Conservation (phyloP, 2,329 filamentous ascomycete species). For the Chrysoporthe deuterocubensis region DNA sequence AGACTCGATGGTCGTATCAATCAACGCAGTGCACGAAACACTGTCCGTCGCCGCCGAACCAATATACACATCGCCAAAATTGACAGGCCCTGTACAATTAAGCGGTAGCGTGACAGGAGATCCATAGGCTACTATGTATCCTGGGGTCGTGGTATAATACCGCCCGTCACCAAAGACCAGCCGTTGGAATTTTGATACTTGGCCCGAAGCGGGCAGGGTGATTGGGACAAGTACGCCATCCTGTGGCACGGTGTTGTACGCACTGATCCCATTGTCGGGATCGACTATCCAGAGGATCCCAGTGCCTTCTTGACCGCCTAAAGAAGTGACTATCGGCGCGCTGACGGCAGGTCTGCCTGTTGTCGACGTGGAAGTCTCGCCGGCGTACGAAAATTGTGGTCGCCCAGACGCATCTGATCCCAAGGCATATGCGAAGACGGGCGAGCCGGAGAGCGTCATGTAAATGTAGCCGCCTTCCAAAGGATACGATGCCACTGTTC, state of each 20-base stretch:
- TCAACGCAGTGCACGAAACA: conserved; percentile 39
- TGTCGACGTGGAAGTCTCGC: conserved; percentile 33
- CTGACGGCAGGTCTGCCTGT: conserved; percentile 39
- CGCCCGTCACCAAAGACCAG: conserved; percentile 47
- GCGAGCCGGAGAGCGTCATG: conserved; percentile 43
- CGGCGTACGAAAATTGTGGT: conserved; percentile 41
- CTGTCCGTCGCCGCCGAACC: conserved; percentile 37
- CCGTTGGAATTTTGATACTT: conserved; percentile 44
- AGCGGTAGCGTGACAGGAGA: conserved; percentile 47
- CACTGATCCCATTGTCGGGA: conserved; percentile 42
- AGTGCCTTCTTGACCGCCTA: conserved; percentile 41
- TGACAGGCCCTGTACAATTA: conserved; percentile 44
- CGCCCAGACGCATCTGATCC: conserved; percentile 36
- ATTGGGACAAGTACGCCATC: conserved; percentile 42
- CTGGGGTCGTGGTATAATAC: conserved; percentile 42
- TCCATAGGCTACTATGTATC: conserved; percentile 41
- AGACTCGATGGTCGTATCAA: conserved; percentile 8
- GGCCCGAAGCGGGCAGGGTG: conserved; percentile 41
- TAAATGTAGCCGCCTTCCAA: conserved; percentile 54
- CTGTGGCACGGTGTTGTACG: conserved; percentile 44
- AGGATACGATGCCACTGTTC: conserved; percentile 52
- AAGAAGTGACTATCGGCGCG: conserved; percentile 43
- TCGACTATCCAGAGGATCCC: conserved; percentile 48
- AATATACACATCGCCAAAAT: conserved; percentile 44
- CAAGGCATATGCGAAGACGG: conserved; percentile 40